Conservation (phyloP, 2,329 filamentous ascomycete genomes). For the Aspergillus fumigatus region DNA sequence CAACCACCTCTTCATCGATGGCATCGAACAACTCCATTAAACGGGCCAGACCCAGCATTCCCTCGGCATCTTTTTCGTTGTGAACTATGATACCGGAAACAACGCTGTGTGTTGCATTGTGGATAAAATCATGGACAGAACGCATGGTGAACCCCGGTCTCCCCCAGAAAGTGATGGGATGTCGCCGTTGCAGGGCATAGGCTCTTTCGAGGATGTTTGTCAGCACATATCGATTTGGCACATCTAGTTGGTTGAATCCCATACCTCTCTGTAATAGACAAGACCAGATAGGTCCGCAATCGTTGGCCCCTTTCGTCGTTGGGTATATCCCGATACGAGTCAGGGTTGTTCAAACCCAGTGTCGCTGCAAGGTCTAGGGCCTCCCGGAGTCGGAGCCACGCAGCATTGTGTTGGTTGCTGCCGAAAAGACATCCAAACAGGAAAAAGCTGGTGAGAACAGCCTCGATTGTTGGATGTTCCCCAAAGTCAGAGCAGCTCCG, state of each 20-base stretch:
- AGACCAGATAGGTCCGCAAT: slow-evolving; percentile 32
- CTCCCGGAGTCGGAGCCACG: slow-evolving; percentile 74
- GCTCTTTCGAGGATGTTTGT: slow-evolving; percentile 25
- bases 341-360: slow-evolving; percentile 37
- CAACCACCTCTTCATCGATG: slow-evolving; percentile 41
- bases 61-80: slow-evolving; percentile 40
- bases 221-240: background rate
- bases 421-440: slow-evolving; percentile 68
- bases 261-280: slow-evolving; percentile 35
- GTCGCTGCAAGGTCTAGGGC: slow-evolving; percentile 47
- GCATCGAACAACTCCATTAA: slow-evolving; percentile 44
- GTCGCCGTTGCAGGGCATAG: slow-evolving; percentile 40
- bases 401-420: slow-evolving; percentile 68
- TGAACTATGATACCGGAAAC: slow-evolving; percentile 40
- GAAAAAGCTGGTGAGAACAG: slow-evolving; percentile 66
- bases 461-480: slow-evolving; percentile 38
- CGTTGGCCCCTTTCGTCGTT: slow-evolving; percentile 37
- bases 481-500: slow-evolving; percentile 39
- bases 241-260: background rate
- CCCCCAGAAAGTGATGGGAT: slow-evolving; percentile 41
- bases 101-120: slow-evolving; percentile 31
- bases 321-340: slow-evolving; percentile 33
- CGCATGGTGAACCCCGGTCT: slow-evolving; percentile 37
- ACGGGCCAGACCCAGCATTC: slow-evolving; percentile 40
- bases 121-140: slow-evolving; percentile 39